Evolutionary conservation across 2,329 filamentous ascomycete species (phyloP), one percentile per base, ranked within the genome.

Genomic region (Nigrospora sphaerica): DNA sequence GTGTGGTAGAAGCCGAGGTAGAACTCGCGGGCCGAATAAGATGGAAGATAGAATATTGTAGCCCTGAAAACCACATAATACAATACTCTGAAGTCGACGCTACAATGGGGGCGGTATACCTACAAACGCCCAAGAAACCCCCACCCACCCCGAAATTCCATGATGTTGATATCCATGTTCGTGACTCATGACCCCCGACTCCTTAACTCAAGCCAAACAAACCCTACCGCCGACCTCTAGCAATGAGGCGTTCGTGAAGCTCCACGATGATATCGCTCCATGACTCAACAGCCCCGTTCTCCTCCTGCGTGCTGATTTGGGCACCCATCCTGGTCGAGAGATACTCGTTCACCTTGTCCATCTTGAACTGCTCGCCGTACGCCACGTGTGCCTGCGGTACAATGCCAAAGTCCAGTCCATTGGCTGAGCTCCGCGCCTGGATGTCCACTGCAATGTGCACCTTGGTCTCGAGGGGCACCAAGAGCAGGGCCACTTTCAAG

Each of bases 311-410:
- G 51, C 47, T 62, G 50, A 63, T 59, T n/a, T 44, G 54, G n/a
- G 57, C 54, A 40, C 71, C 64, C 57, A 84, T 67, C 61, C 75
- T 73, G 33, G 75, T 74, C 12, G 69, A 63, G 51, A 93, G 59
- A 54, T 86, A 90, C 46, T 88, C 85, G n/a, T 69, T 71, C 71
- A 93, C 83, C 64, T 88, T 90, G 42, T 72, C 77, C 52, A 82
- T 80, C 52, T 88, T 87, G 62, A 91, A 90, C 49, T 78, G 74
- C 65, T 92, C 86, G 0, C 88, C 88, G 60, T 93, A 93, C 2
- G 89, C 70, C 1, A 91, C 80, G 44, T 71, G 73, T 0, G 81
- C 85, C 18, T 68, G 69, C 1, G 75, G 71, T 6, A 66, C 66
- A 19, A 86, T 67, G 13, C 64, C 62, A 33, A 88, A 71, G 1